Evolutionary conservation across 129 eudicot species (phyloP), one percentile per base, ranked within the genome.

Genomic region (Calendula officinalis): DNA sequence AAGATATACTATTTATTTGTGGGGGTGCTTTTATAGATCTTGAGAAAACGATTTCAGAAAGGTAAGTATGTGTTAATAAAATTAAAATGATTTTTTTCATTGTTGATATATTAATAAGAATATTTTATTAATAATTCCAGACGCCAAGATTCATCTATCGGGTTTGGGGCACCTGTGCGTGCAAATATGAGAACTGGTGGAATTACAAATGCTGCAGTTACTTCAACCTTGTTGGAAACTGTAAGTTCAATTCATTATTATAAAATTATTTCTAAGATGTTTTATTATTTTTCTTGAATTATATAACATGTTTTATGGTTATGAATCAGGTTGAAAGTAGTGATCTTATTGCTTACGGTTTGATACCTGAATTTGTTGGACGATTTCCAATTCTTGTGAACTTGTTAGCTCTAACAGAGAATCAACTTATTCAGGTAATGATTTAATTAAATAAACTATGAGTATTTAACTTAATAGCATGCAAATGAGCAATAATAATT

Each of bases 1-100:
- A 92, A 70, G 99, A 92, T 53, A 92, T 92, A 69, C 87, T 92
- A 68, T 92, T 92, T 78, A 88, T 92, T 70, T 92, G 99, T 69
- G 99, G 99, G 36, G 99, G 99, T 62, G 99, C 99, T 30, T 92
- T 92, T 62, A 86, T 88, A 72, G 99, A 88, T 80, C 80, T 92
- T 82, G 99, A 92, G 65, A 92, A 88, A 62, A 92, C 99, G 37
- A 88, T 92, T 77, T 92, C 99, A 34, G 99, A 92, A 80, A 92
- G 99, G 99, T 92, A 61, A 95, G 99, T 92, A 56, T 32, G 44
- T 38, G 35, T 34, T 40, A 38, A 32, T 12, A 64, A 54, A 53
- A 16, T 56, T 37, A 10, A 32, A 48, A 47, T 17, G 33, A 1
- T 14, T 32, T 8, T 43, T 38, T 43, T 37, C 36, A 34, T 40